phyloP scores from a whole-genome alignment of 2,329 filamentous ascomycete species.

The Leptographium flavum region DNA sequence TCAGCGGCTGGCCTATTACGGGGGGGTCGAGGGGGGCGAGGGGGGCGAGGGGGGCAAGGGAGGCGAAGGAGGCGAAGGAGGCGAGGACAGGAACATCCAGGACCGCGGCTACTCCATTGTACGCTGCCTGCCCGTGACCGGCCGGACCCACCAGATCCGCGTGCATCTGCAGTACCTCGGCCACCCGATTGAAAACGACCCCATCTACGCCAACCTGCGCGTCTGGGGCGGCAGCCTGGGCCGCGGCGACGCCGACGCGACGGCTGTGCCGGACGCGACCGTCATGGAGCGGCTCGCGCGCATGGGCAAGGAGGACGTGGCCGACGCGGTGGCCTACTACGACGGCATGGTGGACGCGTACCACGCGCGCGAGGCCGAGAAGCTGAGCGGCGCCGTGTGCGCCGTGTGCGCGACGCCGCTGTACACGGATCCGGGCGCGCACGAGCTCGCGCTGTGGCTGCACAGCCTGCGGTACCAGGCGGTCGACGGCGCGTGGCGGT shows the following conservation, averaged over 20 bases:
- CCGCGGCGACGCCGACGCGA: conserved; percentile 47
- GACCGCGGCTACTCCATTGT: conserved; percentile 83
- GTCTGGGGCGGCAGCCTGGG: conserved; percentile 81
- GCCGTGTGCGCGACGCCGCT: conserved; percentile 71
- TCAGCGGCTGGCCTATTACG: conserved; percentile 79
- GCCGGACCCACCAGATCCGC: conserved; percentile 84
- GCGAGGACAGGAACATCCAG: conserved; percentile 20
- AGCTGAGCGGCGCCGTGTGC: conserved; percentile 76
- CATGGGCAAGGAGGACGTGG: conserved; percentile 91
- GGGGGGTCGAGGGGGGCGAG: neutral
- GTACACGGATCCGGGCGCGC: conserved; percentile 80
- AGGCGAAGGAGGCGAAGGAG: conserved; percentile 3
- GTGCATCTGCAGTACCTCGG: conserved; percentile 92
- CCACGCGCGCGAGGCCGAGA: conserved; percentile 81
- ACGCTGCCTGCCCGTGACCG: conserved; percentile 82
- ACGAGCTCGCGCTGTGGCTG: conserved; percentile 86
- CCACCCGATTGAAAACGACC: conserved; percentile 92
- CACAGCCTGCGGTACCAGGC: conserved; percentile 87
- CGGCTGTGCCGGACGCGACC: conserved; percentile 67
- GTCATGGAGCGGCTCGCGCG: conserved; percentile 71
- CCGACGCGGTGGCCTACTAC: conserved; percentile 83
- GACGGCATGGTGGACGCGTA: conserved; percentile 88
- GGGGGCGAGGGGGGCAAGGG: neutral
- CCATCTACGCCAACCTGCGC: conserved; percentile 87
- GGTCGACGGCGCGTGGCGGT: conserved; percentile 69